Evolutionary conservation across 2,329 filamentous ascomycete genomes (phyloP).

Genomic region (Paraconiothyrium sp.): DNA sequence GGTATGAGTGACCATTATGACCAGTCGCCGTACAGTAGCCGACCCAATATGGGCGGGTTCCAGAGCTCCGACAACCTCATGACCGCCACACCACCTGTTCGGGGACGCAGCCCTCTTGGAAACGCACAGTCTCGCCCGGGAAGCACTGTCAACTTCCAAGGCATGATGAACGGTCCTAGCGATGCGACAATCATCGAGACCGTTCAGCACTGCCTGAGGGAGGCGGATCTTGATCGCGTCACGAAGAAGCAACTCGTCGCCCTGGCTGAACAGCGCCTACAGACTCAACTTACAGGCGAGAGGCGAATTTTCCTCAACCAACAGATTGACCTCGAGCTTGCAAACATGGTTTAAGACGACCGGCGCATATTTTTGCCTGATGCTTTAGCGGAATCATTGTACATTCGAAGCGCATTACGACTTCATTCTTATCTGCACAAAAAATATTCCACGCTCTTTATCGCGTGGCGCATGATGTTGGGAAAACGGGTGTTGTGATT

Average conservation of each 20-base stretch:
- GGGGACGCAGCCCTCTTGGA: conserved; percentile 61
- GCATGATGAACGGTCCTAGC: conserved; percentile 70
- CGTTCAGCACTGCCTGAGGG: conserved; percentile 81
- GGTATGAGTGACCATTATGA: conserved; percentile 59
- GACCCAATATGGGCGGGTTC: conserved; percentile 55
- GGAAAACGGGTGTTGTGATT: conserved; percentile 4
- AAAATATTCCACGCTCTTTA: conserved; percentile 1
- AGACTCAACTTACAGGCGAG: conserved; percentile 87
- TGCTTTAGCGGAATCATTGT: conserved; percentile 29
- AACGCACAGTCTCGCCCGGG: conserved; percentile 60
- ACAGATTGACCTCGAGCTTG: conserved; percentile 92
- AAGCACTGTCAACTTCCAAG: conserved; percentile 69
- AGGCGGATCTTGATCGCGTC: conserved; percentile 94
- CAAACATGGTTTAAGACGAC: conserved; percentile 77
- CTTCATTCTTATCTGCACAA: conserved; percentile 10
- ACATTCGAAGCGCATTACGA: conserved; percentile 23
- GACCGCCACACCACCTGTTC: conserved; percentile 47
- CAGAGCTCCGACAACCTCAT: conserved; percentile 54
- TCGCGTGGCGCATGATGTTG: conserved; percentile 6
- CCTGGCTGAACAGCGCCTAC: conserved; percentile 90
- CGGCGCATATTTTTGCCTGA: neutral
- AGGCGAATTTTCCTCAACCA: conserved; percentile 88
- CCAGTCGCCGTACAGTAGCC: conserved; percentile 50
- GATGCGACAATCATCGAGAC: conserved; percentile 84
- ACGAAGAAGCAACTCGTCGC: conserved; percentile 94